phyloP scores from a whole-genome alignment of 2,329 filamentous ascomycete genomes.

The Trichoderma aggressivum region DNA sequence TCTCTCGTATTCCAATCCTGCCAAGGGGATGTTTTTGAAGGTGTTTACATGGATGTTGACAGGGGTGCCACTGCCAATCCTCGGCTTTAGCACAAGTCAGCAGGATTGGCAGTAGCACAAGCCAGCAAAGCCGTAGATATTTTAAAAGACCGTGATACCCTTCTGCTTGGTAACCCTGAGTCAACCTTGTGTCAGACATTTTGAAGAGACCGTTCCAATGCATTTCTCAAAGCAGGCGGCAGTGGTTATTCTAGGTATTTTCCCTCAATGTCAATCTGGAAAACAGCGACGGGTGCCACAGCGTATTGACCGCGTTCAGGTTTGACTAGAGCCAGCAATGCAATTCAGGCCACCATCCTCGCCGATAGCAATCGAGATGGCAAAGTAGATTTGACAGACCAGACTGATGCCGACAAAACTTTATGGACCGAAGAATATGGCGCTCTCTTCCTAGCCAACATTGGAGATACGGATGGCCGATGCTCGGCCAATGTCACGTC shows the following conservation, averaged over 20 bases:
- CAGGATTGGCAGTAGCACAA: no score
- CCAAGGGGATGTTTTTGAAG: neutral
- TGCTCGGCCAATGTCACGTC: neutral
- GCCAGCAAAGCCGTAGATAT: neutral
- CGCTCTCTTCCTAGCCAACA: neutral
- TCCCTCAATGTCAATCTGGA: neutral
- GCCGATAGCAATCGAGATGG: neutral
- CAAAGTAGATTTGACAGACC: neutral
- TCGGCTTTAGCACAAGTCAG: neutral
- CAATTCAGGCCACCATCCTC: neutral
- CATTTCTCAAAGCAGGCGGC: neutral
- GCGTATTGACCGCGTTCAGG: neutral
- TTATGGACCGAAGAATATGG: neutral
- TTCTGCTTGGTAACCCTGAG: neutral
- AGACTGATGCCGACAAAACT: neutral
- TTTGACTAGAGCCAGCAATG: neutral
- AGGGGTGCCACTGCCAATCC: neutral
- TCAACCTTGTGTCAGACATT: neutral
- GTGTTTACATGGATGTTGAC: neutral
- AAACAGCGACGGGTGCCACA: neutral
- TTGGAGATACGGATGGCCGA: neutral
- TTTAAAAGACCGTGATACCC: neutral
- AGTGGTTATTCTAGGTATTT: neutral
- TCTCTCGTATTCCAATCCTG: neutral
- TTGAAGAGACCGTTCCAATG: neutral